phyloP scores from a whole-genome alignment of 768 basidiomycete species.

The Suillus clintonianus region DNA sequence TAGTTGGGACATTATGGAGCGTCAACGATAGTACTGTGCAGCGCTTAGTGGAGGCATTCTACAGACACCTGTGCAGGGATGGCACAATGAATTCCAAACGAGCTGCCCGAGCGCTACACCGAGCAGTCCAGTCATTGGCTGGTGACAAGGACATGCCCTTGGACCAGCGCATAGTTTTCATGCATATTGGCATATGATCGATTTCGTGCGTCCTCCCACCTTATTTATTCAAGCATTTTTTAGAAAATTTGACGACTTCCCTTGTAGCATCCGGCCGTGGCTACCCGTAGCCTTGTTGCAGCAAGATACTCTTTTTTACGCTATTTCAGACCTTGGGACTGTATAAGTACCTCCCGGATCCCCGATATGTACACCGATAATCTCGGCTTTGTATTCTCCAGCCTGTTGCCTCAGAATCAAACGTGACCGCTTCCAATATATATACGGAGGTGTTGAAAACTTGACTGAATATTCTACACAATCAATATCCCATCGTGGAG shows the following conservation, averaged over 20 bases:
- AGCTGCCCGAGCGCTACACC: slow-evolving; percentile 7
- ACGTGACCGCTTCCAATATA: background rate
- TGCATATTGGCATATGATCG: slow-evolving; percentile 8
- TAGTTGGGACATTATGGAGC: slow-evolving; percentile 24
- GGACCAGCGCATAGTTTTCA: slow-evolving; percentile 6
- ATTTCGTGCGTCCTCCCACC: background rate
- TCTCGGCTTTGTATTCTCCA: background rate
- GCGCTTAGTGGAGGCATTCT: background rate
- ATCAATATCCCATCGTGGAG: background rate
- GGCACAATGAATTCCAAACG: slow-evolving; percentile 2
- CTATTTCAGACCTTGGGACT: background rate
- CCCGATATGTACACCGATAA: background rate
- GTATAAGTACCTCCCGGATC: background rate
- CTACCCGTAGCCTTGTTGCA: background rate
- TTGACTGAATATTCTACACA: background rate
- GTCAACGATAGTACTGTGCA: slow-evolving; percentile 1
- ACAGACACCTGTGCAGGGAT: background rate
- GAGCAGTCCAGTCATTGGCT: background rate
- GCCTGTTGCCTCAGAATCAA: background rate
- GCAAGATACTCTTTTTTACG: background rate
- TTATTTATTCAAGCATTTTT: background rate
- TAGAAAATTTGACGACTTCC: background rate
- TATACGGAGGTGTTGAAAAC: background rate
- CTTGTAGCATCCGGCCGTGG: background rate
- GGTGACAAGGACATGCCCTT: background rate